Percentiles rank a stretch among this genome's conserved stretches.
These are phyloP conservation scores for Bondarzewia mesenterica DNA, from an alignment of 1,284 basidiomycete species.

Conservation along the genomic window DNA sequence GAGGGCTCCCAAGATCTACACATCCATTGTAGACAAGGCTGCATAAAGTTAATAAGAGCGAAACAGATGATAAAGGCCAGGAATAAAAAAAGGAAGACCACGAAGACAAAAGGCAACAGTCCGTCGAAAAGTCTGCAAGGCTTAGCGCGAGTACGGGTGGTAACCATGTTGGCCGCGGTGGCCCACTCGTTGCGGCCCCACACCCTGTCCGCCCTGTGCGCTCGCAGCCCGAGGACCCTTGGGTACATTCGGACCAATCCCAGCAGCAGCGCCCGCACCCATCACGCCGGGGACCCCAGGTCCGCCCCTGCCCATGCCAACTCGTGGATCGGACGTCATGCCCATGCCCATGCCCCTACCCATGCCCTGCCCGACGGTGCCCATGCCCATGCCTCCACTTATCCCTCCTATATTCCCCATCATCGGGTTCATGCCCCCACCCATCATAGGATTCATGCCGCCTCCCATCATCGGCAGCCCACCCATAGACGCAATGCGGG, in stretches of 20 bases:
- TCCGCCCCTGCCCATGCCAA: constrained; percentile 32
- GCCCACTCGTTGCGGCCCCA: constrained; percentile 68
- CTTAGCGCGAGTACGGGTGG: constrained; percentile 69
- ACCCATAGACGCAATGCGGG: constrained; percentile 74
- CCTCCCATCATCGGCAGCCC: constrained; percentile 41
- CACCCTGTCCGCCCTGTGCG: constrained; percentile 37
- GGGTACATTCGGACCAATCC: constrained; percentile 50
- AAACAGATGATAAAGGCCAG: not conserved
- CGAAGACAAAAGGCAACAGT: constrained; percentile 1
- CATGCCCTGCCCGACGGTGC: constrained; percentile 5
- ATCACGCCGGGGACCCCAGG: constrained; percentile 16
- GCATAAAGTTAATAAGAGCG: not conserved
- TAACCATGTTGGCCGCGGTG: constrained; percentile 70
- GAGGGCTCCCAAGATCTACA: not conserved
- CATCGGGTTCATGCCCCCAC: constrained; percentile 29
- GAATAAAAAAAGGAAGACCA: not conserved
- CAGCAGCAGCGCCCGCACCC: constrained; percentile 15
- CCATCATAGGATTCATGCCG: constrained; percentile 36
- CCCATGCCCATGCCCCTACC: constrained; percentile 17
- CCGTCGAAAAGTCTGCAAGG: too few species aligned
- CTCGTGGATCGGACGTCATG: constrained; percentile 14
- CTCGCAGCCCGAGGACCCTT: constrained; percentile 56
- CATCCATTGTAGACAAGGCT: too few species aligned
- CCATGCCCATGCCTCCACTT: constrained; percentile 8
- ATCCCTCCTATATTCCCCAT: constrained; percentile 36